These are phyloP conservation scores for Phytophthora palmivora DNA, from an alignment of 352 stramenopile genomes.

Conservation along the genomic window DNA sequence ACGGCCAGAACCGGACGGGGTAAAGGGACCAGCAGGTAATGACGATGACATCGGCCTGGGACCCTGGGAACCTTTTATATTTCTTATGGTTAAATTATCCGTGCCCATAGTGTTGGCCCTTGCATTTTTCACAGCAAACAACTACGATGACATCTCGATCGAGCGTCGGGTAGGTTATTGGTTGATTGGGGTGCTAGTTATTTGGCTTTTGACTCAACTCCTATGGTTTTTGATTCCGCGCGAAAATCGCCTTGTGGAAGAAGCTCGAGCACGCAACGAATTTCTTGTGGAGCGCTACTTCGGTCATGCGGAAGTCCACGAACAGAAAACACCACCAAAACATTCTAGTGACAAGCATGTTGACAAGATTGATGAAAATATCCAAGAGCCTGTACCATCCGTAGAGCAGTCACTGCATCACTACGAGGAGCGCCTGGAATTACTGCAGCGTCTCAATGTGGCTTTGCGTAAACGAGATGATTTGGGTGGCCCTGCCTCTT, in stretches of 20 bases:
- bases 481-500: not conserved
- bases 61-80: conserved; percentile 43
- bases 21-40: conserved; percentile 10
- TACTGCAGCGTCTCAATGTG: conserved; percentile 49
- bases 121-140: conserved; percentile 43
- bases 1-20: conserved; percentile 43
- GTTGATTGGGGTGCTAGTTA: conserved; percentile 34
- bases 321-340: conserved; percentile 4
- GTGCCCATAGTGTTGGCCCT: conserved; percentile 38
- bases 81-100: conserved; percentile 43
- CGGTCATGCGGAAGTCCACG: conserved; percentile 22
- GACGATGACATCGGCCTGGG: conserved; percentile 18
- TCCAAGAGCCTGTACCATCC: conserved; percentile 21
- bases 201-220: conserved; percentile 44
- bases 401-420: conserved; percentile 24
- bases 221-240: conserved; percentile 46
- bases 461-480: conserved; percentile 38
- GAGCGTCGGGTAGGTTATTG: conserved; percentile 49
- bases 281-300: conserved; percentile 65
- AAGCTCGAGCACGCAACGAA: conserved; percentile 39
- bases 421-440: conserved; percentile 41
- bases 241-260: conserved; percentile 28
- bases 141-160: conserved; percentile 25
- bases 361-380: not conserved
- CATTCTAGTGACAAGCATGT: conserved; percentile 1